These are phyloP conservation scores for Hirsutella thompsonii DNA, from an alignment of 2,329 filamentous ascomycete genomes.

Conservation along the genomic window DNA sequence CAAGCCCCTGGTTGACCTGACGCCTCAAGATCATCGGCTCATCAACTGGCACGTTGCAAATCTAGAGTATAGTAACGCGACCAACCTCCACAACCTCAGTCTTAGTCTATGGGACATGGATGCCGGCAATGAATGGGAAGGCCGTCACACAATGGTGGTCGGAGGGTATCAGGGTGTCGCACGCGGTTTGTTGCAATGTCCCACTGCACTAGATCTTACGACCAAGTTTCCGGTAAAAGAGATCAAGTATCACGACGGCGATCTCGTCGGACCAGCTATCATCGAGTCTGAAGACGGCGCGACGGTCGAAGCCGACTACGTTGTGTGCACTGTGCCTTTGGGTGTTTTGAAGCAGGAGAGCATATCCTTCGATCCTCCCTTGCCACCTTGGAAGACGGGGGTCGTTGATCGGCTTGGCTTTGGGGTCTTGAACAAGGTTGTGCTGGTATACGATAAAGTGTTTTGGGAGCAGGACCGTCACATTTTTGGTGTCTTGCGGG, in stretches of 20 bases:
- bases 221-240: slow-evolving; percentile 60
- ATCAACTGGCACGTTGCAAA: slow-evolving; percentile 99
- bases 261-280: slow-evolving; percentile 33
- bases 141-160: slow-evolving; percentile 82
- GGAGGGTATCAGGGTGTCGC: slow-evolving; percentile 91
- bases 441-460: slow-evolving; percentile 73
- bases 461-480: slow-evolving; percentile 89
- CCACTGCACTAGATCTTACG: slow-evolving; percentile 63
- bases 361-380: slow-evolving; percentile 74
- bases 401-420: slow-evolving; percentile 80
- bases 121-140: slow-evolving; percentile 94
- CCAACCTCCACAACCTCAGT: slow-evolving; percentile 75
- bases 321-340: slow-evolving; percentile 83
- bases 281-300: slow-evolving; percentile 71
- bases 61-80: slow-evolving; percentile 92
- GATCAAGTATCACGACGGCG: slow-evolving; percentile 49
- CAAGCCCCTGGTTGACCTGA: slow-evolving; percentile 67
- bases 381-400: slow-evolving; percentile 77
- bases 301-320: slow-evolving; percentile 67
- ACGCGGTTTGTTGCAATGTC: slow-evolving; percentile 70
- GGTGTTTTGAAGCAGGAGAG: slow-evolving; percentile 79
- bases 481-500: slow-evolving; percentile 84
- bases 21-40: slow-evolving; percentile 74
- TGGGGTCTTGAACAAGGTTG: slow-evolving; percentile 88
- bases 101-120: slow-evolving; percentile 93